Evolutionary conservation across 495 filamentous ascomycete species (phyloP), one percentile per base, ranked within the genome.

Genomic region (Tuber microsphaerosporum): DNA sequence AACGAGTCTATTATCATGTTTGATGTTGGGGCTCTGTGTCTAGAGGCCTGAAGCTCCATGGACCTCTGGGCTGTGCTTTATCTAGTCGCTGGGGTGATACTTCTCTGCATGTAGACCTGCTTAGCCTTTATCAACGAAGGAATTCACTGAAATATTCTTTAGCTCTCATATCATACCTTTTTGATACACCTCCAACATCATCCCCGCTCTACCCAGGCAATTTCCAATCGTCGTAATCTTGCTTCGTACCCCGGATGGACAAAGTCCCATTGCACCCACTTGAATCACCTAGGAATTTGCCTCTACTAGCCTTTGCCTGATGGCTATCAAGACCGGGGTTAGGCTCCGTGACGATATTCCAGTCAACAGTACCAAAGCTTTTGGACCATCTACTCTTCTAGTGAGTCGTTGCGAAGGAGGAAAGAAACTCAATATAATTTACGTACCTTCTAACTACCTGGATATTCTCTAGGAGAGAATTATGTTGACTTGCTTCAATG

Each of bases 201-300:
- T 87, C 84, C 12, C 88, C 87, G 75, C 84, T 85, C 88, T 87
- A 89, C 19, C 86, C 88, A 0, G 86, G 85, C 70, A 88, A 69
- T 1, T 77, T 84, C 89, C 89, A 91, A 76, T 90, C 88, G 83
- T 90, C 88, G 73, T 88, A 91, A 75, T 89, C 89, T 68, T 87
- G 87, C 69, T 87, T 87, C 73, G 83, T 84, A 34, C 89, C 90
- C 16, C 88, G 88, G 51, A 90, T 85, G 81, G 88, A 89, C n/a
- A 89, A 85, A 48, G 87, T 90, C 72, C 88, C 89, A 83, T 91
- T 91, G 75, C 87, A 86, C 22, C 87, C 88, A 75, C 86, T 88
- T 70, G 84, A 87, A 7, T 89, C 89, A 39, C 90, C 88, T 22
- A 91, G 85, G 74, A 88, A 87, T 73, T 86, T 87, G 45, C 89